Base-by-base conservation (phyloP, 306 rosid genomes). In the Pueraria montana region DNA sequence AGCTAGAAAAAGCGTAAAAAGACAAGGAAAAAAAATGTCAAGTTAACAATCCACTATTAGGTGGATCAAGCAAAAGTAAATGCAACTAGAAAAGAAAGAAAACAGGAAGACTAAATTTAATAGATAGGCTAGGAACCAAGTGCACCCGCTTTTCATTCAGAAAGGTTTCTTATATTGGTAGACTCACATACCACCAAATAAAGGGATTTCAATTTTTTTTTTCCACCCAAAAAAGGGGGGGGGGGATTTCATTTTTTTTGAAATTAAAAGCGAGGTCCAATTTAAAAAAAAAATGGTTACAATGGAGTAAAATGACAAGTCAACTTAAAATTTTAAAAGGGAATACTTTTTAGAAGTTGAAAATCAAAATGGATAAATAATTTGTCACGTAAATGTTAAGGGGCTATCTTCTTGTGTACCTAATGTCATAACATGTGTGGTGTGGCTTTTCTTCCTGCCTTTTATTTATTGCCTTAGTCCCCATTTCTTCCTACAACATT, bases 231-330 rank as follows among this genome's bases (percentile, higher is more conserved):
- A n/a, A n/a, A n/a, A n/a, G n/a, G n/a, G n/a, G n/a, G n/a, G n/a
- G n/a, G n/a, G n/a, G n/a, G n/a, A n/a, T n/a, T n/a, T n/a, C n/a
- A n/a, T n/a, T 14, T 72, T 24, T 23, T 48, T 24, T 16, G 16
- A 24, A 24, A 48, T 17, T 40, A 73, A 48, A 72, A 50, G 12
- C 11, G 3, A 52, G 17, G 64, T 73, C 65, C 65, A 11, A n/a
- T 74, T 9, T 7, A 27, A 38, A 6, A 38, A 18, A 74, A 56
- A 18, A 17, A 34, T 18, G 50, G 78, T 53, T 30, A 55, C 78
- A 74, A 53, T 30, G 49, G 38, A 53, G 34, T 18, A 56, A 74
- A 74, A 34, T 74, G 20, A 18, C 66, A 6, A 74, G 66, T 74
- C 53, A 74, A 55, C 48, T 36, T 18, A 38, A 55, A 75, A 56